Evolutionary conservation across 768 basidiomycete species (phyloP).

Genomic region (Boletales sp.): DNA sequence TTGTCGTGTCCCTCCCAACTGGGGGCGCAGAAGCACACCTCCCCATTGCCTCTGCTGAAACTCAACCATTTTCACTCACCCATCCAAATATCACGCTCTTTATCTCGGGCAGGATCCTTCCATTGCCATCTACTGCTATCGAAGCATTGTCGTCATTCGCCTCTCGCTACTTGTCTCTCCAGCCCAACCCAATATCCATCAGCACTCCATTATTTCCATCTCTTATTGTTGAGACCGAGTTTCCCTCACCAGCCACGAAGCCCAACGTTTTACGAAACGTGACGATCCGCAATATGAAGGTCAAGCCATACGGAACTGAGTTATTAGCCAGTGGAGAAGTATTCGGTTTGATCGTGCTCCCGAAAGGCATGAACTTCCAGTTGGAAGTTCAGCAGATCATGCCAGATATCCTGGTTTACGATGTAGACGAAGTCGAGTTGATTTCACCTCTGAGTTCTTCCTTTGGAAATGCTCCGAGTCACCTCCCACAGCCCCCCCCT

Average conservation of each 20-base stretch:
- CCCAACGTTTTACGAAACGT: constrained; percentile 69
- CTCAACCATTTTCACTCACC: constrained; percentile 55
- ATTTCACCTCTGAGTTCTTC: constrained; percentile 1
- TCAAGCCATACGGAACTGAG: constrained; percentile 43
- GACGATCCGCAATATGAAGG: constrained; percentile 72
- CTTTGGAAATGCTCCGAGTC: constrained; percentile 38
- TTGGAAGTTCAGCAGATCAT: constrained; percentile 61
- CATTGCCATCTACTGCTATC: constrained; percentile 42
- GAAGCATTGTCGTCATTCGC: constrained; percentile 55
- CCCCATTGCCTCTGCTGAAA: constrained; percentile 52
- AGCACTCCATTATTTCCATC: constrained; percentile 52
- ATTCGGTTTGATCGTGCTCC: constrained; percentile 61
- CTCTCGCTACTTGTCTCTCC: constrained; percentile 58
- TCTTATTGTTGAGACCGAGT: constrained; percentile 44
- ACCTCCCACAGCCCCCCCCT: constrained; percentile 63
- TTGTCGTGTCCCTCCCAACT: constrained; percentile 51
- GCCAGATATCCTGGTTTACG: constrained; percentile 76
- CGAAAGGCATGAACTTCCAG: constrained; percentile 63
- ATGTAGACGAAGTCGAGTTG: constrained; percentile 56
- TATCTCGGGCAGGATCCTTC: constrained; percentile 55
- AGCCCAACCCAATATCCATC: constrained; percentile 55
- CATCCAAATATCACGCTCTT: constrained; percentile 65
- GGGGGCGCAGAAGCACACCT: constrained; percentile 23
- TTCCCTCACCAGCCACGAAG: constrained; percentile 62
- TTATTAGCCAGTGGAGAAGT: constrained; percentile 73